Conservation (phyloP, 768 basidiomycete genomes). For the Mycena belliarum region DNA sequence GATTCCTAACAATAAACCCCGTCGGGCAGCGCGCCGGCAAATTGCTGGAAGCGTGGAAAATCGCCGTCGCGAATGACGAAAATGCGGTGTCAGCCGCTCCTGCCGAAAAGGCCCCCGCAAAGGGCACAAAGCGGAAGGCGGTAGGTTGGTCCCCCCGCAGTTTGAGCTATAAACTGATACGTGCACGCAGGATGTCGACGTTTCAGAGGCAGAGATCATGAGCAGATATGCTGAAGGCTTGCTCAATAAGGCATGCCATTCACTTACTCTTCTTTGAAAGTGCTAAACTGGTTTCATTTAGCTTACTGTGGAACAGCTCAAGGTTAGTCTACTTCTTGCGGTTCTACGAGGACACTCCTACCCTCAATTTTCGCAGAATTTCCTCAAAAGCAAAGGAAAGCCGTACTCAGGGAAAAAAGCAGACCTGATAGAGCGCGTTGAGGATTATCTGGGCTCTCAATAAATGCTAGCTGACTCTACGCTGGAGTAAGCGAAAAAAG, state of each 20-base stretch:
- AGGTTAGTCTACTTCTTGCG: conserved; percentile 44
- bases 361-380: conserved; percentile 23
- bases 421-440: conserved; percentile 67
- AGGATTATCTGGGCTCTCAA: conserved; percentile 54
- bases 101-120: neutral
- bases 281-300: conserved; percentile 30
- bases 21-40: conserved; percentile 71
- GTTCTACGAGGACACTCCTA: too few relatives aligned
- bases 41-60: conserved; percentile 73
- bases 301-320: conserved; percentile 79
- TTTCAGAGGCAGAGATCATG: conserved; percentile 75
- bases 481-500: too few relatives aligned
- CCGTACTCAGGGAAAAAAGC: conserved; percentile 69
- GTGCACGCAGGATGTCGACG: conserved; percentile 52
- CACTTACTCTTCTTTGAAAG: neutral
- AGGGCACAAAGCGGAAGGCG: conserved; percentile 67
- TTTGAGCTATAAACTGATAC: too few relatives aligned
- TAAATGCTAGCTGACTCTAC: too few relatives aligned
- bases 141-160: conserved; percentile 42
- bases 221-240: conserved; percentile 60
- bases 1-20: conserved; percentile 9
- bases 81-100: conserved; percentile 47
- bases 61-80: conserved; percentile 59
- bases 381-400: conserved; percentile 66
- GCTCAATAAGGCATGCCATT: conserved; percentile 61